Base-by-base conservation (phyloP, 495 filamentous ascomycete species). In the Parachaetomium inaequale region DNA sequence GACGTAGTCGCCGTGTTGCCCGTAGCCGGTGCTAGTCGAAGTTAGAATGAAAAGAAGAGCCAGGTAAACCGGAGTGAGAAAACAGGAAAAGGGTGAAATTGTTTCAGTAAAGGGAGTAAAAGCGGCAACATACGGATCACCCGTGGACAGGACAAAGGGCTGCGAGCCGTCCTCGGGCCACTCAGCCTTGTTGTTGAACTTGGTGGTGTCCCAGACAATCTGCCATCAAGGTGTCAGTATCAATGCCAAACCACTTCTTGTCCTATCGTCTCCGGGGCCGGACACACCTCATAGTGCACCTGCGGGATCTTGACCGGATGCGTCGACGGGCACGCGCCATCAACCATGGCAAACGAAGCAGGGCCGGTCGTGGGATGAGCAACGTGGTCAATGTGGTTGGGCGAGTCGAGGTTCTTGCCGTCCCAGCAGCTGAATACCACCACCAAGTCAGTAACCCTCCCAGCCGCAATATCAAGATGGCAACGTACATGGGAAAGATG, bases 261-360 rank as follows among this genome's bases (percentile, higher is more conserved):
- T 23, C 3, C 5, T 19, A 7, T 10, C 5, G 6, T 4, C 0
- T 46, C 4, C 2, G 42, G 19, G 17, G n/a, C 19, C n/a, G 4
- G 2, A 25, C 36, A 17, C 42, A 70, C 75, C 66, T 82, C 79
- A 50, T 80, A 77, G 66, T 80, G 78, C 17, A 82, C 68, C 69
- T 82, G 79, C 32, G 79, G 79, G 51, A 82, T 77, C 50, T 75
- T 74, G 55, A 80, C 70, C 8, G 79, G 79, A 68, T 82, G 79
- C 5, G 71, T 76, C 14, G 72, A 61, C 5, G 79, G 79, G 74
- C 79, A 82, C 36, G 73, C 46, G 25, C 72, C 79, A 49, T 71
- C 74, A 7, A 74, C 61, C 28, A 72, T 70, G 6, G 75, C 70
- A 65, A 80, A 79, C 43, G 74, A 75, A 40, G 84, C 77, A 17